Evolutionary conservation across 768 basidiomycete genomes (phyloP).

Genomic region (Xerocomus brunneocitrinus): DNA sequence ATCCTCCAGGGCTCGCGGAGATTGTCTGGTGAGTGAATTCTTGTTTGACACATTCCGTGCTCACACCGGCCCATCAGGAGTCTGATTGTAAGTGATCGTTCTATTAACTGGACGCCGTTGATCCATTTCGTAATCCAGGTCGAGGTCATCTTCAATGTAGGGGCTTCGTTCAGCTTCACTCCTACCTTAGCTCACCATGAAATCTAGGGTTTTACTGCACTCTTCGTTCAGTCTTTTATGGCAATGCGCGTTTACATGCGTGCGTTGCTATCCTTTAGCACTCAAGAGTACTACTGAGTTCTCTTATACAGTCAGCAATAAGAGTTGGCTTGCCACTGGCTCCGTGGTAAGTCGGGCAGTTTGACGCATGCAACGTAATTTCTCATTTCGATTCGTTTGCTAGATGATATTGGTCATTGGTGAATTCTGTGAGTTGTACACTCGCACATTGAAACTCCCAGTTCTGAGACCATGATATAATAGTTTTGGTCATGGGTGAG

Average conservation of each 20-base stretch:
- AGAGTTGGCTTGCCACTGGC: conserved; percentile 38
- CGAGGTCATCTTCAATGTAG: conserved; percentile 51
- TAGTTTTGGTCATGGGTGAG: conserved; percentile 36
- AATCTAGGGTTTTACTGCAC: conserved; percentile 41
- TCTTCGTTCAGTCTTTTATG: conserved; percentile 55
- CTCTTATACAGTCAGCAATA: conserved; percentile 45
- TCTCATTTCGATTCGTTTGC: neutral
- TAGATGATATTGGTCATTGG: conserved; percentile 34
- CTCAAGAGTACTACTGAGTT: neutral
- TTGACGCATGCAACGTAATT: neutral
- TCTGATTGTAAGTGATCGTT: conserved; percentile 18
- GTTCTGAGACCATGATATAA: conserved; percentile 5
- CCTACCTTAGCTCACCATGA: neutral
- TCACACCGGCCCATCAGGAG: conserved; percentile 17
- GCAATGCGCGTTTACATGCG: conserved; percentile 48
- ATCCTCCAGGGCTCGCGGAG: conserved; percentile 21
- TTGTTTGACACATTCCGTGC: neutral
- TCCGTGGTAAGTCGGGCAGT: conserved; percentile 26
- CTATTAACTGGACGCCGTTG: neutral
- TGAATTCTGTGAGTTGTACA: conserved; percentile 36
- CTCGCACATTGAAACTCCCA: no score
- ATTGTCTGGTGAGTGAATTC: conserved; percentile 41
- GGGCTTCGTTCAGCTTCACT: neutral
- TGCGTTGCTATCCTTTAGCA: conserved; percentile 21
- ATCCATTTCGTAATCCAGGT: conserved; percentile 28